Base-by-base conservation (phyloP, 805 yeast species). In the Candida taoyuanica region DNA sequence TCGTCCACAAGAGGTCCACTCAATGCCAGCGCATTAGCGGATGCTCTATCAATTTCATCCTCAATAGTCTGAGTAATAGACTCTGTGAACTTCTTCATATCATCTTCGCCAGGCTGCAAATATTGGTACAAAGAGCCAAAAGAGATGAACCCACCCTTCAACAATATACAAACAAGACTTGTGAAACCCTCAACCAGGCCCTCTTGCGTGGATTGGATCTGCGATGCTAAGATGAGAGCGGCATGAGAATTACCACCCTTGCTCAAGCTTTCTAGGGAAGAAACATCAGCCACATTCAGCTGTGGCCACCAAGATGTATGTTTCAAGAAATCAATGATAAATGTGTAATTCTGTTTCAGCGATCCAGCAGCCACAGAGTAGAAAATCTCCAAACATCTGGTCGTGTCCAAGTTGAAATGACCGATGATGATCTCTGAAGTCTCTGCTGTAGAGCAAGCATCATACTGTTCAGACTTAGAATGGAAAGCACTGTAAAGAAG, bases 1-100 rank as follows among this genome's bases (percentile, higher is more conserved):
- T 76, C 85, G 25, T 82, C 91, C 4, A 71, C 67, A 27, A 89
- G 65, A 0, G 96, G 95, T 8, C 93, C 93, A 5, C 96, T 96
- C 49, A 88, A 57, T 0, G 97, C 93, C 34, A 89, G 63, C 0
- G 95, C 95, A 44, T 82, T 85, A 0, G 85, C 81, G 17, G 75
- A 71, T 0, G 89, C 81, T 44, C 68, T 66, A 49, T 70, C 67
- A 0, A 84, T 74, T 41, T 76, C 72, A 11, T 75, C 75, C 13
- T 78, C 78, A 39, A 74, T 54, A 8, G 69, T 65, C 21, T 63
- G 61, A 26, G 73, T 69, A 53, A 76, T 72, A 4, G 56, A 53
- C 1, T 60, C 61, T 27, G 76, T 70, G 20, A 77, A 62, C 8
- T 50, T 49, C 0, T 50, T 49, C 65, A 83, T 65, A 3, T 60